phyloP scores from a whole-genome alignment of 805 yeast genomes.

The Ogataea trehalophila region DNA sequence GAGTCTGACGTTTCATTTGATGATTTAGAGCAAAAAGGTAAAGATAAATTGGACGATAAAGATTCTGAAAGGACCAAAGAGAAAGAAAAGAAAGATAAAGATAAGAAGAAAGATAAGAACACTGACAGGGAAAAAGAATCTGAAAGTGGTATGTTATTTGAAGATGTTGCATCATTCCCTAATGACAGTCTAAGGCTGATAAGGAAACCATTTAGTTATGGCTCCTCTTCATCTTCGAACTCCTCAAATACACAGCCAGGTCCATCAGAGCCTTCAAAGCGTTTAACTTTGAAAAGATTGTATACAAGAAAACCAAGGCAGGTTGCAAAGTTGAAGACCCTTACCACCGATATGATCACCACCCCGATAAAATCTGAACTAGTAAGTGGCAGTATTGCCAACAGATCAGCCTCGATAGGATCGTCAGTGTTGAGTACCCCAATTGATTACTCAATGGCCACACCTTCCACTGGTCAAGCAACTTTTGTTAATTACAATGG shows the following conservation, averaged over 20 bases:
- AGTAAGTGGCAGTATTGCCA: background rate
- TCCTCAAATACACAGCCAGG: background rate
- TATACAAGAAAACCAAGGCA: slow-evolving; percentile 13
- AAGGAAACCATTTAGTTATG: background rate
- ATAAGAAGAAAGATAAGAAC: background rate
- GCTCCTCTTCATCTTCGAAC: slow-evolving; percentile 1
- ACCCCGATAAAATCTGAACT: background rate
- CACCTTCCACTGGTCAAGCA: slow-evolving; percentile 7
- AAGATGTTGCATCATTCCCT: slow-evolving; percentile 1
- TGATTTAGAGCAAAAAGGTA: background rate
- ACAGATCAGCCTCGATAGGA: background rate
- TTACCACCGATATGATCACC: background rate
- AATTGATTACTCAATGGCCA: slow-evolving; percentile 4
- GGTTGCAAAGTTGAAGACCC: slow-evolving; percentile 3
- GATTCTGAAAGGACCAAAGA: background rate
- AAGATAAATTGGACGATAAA: background rate
- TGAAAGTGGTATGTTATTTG: no score
- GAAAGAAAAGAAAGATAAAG: background rate
- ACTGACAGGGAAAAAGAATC: background rate
- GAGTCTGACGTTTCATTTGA: background rate
- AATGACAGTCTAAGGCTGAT: background rate
- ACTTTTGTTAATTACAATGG: slow-evolving; percentile 1
- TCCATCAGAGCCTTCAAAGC: slow-evolving; percentile 6
- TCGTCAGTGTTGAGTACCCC: background rate
- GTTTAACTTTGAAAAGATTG: slow-evolving; percentile 10